Conservation (phyloP, 768 basidiomycete species). For the Gymnopilus junonius region DNA sequence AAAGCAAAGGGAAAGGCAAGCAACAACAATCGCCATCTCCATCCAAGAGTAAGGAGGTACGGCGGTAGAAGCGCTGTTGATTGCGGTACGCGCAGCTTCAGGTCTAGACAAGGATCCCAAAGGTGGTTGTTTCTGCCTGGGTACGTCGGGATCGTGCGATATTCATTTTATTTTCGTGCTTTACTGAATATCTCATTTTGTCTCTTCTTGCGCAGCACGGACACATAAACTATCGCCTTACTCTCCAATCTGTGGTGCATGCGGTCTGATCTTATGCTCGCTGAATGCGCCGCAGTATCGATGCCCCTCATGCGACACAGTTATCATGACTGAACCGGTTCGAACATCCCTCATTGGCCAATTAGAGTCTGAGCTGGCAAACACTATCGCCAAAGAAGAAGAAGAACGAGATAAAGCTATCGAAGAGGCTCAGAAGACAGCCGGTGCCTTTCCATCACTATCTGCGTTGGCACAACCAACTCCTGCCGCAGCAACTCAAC, state of each 20-base stretch:
- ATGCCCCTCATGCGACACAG: slow-evolving; percentile 56
- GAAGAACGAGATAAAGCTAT: slow-evolving; percentile 48
- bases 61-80: slow-evolving; percentile 49
- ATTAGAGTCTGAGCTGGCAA: slow-evolving; percentile 48
- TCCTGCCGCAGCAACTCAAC: slow-evolving; percentile 26
- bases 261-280: slow-evolving; percentile 66
- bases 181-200: not conserved
- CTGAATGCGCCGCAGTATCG: slow-evolving; percentile 57
- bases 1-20: slow-evolving; percentile 43
- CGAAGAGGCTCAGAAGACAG: slow-evolving; percentile 52
- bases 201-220: slow-evolving; percentile 45
- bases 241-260: slow-evolving; percentile 55
- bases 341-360: slow-evolving; percentile 42
- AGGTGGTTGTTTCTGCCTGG: slow-evolving; percentile 75
- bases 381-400: slow-evolving; percentile 51
- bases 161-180: not conserved
- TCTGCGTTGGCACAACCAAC: slow-evolving; percentile 14
- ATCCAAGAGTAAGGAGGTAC: slow-evolving; percentile 55
- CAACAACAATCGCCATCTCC: slow-evolving; percentile 30
- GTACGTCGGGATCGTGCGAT: slow-evolving; percentile 34
- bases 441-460: slow-evolving; percentile 68
- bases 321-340: slow-evolving; percentile 39
- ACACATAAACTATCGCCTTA: slow-evolving; percentile 61
- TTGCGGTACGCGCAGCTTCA: slow-evolving; percentile 39
- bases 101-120: slow-evolving; percentile 53